phyloP scores from a whole-genome alignment of 208 protist genomes.

The Phytomonas serpens region DNA sequence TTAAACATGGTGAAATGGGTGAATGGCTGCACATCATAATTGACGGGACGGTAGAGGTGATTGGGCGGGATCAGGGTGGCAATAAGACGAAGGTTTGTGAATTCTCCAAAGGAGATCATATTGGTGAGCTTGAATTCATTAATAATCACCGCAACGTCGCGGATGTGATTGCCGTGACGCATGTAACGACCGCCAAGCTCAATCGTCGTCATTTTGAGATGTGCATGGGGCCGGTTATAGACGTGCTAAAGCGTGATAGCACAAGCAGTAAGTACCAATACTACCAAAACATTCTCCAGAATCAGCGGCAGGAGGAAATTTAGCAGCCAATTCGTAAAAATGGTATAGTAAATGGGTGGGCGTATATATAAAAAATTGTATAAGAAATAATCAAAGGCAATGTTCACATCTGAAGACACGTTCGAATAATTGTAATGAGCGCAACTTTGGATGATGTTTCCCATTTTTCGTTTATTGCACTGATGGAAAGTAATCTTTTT shows the following conservation, averaged over 20 bases:
- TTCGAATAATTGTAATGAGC: background rate
- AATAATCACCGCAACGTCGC: constrained; percentile 85
- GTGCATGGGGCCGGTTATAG: constrained; percentile 87
- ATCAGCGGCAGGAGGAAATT: constrained; percentile 20
- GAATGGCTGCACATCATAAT: constrained; percentile 91
- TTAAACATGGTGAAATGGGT: constrained; percentile 78
- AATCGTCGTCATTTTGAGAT: constrained; percentile 91
- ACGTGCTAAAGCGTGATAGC: constrained; percentile 79
- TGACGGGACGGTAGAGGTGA: constrained; percentile 77
- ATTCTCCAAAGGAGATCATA: constrained; percentile 74
- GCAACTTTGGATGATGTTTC: background rate
- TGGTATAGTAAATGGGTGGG: background rate
- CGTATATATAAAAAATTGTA: constrained; percentile 2
- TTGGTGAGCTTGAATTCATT: constrained; percentile 88
- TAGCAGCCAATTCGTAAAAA: background rate
- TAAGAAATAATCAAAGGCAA: constrained; percentile 14
- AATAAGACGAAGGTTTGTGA: constrained; percentile 72
- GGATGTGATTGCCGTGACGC: constrained; percentile 66
- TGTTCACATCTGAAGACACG: background rate
- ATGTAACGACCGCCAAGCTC: constrained; percentile 80
- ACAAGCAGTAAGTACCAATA: constrained; percentile 82
- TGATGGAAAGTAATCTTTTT: constrained; percentile 5
- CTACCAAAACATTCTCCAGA: constrained; percentile 81
- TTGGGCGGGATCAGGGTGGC: constrained; percentile 67
- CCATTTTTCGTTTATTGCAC: constrained; percentile 10